Percentiles rank a stretch among this genome's conserved stretches.
Conservation (phyloP, 1,284 basidiomycete species). For the Mixia osmundae region DNA sequence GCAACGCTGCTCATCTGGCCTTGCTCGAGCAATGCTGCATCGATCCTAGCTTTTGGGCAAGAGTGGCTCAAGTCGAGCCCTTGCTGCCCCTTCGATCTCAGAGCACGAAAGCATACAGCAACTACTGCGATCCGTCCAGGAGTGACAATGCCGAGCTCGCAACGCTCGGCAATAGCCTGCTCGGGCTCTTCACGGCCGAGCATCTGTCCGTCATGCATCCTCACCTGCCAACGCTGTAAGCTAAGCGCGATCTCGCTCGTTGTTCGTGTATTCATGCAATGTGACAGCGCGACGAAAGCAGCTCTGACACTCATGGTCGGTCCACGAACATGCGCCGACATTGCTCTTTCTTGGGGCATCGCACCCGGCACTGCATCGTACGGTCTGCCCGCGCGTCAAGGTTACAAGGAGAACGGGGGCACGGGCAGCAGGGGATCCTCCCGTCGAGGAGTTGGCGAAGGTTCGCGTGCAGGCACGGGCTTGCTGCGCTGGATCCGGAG, state of each 20-base stretch:
- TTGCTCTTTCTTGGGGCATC: constrained; percentile 30
- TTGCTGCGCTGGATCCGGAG: constrained; percentile 22
- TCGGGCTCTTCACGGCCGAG: constrained; percentile 78
- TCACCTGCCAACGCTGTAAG: constrained; percentile 46
- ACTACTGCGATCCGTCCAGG: constrained; percentile 10
- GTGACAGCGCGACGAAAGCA: constrained; percentile 48
- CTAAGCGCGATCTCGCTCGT: neutral
- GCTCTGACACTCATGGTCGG: constrained; percentile 81
- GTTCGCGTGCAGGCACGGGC: constrained; percentile 15
- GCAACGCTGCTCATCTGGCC: too few relatives aligned
- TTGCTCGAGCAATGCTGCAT: constrained; percentile 49
- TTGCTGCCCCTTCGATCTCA: constrained; percentile 1
- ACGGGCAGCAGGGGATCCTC: constrained; percentile 7
- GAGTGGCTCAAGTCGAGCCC: constrained; percentile 8
- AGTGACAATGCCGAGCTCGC: constrained; percentile 56
- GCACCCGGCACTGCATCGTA: constrained; percentile 14
- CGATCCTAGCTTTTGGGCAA: constrained; percentile 40
- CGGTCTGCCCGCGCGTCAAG: constrained; percentile 11
- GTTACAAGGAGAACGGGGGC: constrained; percentile 5
- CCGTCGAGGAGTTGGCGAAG: constrained; percentile 8
- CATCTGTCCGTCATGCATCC: constrained; percentile 62
- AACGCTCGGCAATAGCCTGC: constrained; percentile 60
- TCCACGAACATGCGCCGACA: constrained; percentile 49
- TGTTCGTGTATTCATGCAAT: neutral
- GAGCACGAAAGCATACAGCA: constrained; percentile 19